Base-by-base conservation (phyloP, 768 basidiomycete genomes). In the Mycena belliarum region DNA sequence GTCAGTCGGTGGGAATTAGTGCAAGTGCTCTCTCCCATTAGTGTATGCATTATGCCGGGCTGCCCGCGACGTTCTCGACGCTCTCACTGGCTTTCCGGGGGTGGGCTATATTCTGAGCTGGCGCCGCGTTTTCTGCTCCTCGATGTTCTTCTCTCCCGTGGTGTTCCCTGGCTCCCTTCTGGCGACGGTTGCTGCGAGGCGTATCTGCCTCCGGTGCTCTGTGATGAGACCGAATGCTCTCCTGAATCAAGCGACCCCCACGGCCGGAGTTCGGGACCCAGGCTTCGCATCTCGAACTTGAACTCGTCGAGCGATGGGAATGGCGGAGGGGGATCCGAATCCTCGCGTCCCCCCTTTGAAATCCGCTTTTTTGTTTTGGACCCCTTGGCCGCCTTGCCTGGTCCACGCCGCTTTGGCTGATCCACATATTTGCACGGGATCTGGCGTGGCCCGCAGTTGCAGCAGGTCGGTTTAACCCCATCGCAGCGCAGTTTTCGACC, bases 401-500 rank as follows among this genome's bases (percentile, higher is more conserved):
- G 88, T 1, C 90, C 90, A 46, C 90, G 82, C 32, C 89, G 82
- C 67, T 81, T 71, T 48, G 73, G 74, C 24, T 76, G 70, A 21
- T 74, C 72, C 47, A 79, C 80, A 69, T 88, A 89, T 55, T 68
- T 70, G 66, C 88, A 89, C 28, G 55, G 76, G 71, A 47, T 74
- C 23, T 14, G 74, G 37, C 87, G 84, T 29, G 77, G 77, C 20
- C 63, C 69, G 71, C 90, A 92, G 66, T 87, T 85, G 8, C 73
- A 76, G 63, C 89, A 92, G 6, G 74, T 70, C 28, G 89, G 90
- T 61, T 75, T 79, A 2, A 71, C 76, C 3, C 88, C 89, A 66
- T 89, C 85, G 72, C 90, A 92, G 24, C 83, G 79, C 55, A 92
- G 81, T 70, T 92, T 92, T 52, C 89, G 83, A 42, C 80, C 89